These are phyloP conservation scores for Aspergillus conjunctus DNA, from an alignment of 495 filamentous ascomycete genomes.

Conservation along the genomic window DNA sequence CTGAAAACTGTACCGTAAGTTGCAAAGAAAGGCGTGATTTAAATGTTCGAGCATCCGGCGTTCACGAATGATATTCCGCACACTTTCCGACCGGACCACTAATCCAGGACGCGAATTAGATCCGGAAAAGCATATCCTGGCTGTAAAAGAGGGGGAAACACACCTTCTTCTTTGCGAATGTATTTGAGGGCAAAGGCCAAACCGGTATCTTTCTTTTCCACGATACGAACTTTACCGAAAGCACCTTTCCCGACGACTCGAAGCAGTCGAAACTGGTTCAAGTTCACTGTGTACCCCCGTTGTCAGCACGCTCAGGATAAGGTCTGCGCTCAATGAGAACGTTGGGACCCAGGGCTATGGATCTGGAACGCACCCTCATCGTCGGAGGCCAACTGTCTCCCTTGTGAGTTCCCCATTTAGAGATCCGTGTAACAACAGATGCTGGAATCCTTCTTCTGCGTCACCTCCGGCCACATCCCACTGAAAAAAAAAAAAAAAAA, in stretches of 20 bases:
- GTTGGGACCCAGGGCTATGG: constrained; percentile 2
- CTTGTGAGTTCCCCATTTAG: constrained; percentile 90
- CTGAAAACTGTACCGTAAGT: constrained; percentile 97
- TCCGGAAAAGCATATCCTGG: background rate
- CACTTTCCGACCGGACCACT: constrained; percentile 97
- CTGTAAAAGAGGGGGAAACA: constrained; percentile 23
- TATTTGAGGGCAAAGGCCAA: constrained; percentile 96
- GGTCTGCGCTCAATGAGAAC: background rate
- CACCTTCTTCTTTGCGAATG: constrained; percentile 98
- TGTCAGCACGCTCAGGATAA: constrained; percentile 24
- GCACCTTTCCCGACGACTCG: constrained; percentile 97
- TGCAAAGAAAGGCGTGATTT: constrained; percentile 97
- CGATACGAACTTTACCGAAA: constrained; percentile 97
- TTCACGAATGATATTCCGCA: constrained; percentile 96
- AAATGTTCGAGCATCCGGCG: constrained; percentile 96
- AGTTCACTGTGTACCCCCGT: constrained; percentile 70
- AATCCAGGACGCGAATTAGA: constrained; percentile 8
- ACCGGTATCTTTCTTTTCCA: constrained; percentile 93
- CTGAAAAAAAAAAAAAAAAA: constrained; percentile 5
- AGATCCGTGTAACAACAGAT: constrained; percentile 27
- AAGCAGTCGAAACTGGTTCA: constrained; percentile 94
- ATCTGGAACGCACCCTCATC: constrained; percentile 77
- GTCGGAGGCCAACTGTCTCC: constrained; percentile 88
- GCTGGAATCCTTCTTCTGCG: constrained; percentile 26
- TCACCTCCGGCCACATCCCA: constrained; percentile 41